Percentiles rank a stretch among this genome's conserved stretches.
These are phyloP conservation scores for Ceratocystis variospora DNA, from an alignment of 2,329 filamentous ascomycete genomes.

Conservation along the genomic window DNA sequence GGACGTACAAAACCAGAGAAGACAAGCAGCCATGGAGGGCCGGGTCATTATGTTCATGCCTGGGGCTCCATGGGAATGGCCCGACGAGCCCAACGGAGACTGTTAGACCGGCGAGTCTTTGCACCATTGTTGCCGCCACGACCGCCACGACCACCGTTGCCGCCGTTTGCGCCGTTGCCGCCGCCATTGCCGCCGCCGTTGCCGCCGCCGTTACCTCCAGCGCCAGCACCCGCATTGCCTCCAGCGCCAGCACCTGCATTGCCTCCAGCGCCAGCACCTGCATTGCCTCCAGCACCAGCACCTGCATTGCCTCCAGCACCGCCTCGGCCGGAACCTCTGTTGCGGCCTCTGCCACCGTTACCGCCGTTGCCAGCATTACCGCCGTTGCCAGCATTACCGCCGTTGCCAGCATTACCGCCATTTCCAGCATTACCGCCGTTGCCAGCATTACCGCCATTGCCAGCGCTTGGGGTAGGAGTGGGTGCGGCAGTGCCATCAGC, in stretches of 20 bases:
- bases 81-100: slow-evolving; percentile 18
- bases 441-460: slow-evolving; percentile 17
- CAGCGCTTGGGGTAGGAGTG: slow-evolving; percentile 17
- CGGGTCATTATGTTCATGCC: slow-evolving; percentile 6
- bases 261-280: neutral
- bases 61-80: neutral
- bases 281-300: neutral
- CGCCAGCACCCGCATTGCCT: neutral
- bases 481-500: slow-evolving; percentile 17
- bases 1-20: neutral
- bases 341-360: neutral
- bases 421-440: slow-evolving; percentile 10
- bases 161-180: neutral
- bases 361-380: neutral
- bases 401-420: slow-evolving; percentile 11
- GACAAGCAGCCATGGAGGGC: neutral
- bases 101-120: slow-evolving; percentile 11
- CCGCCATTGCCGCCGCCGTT: too few species aligned
- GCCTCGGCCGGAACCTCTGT: neutral
- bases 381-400: neutral
- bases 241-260: neutral
- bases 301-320: neutral
- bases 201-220: neutral
- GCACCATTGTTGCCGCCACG: neutral
- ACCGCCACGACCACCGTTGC: neutral